Conservation (phyloP, 805 yeast species). For the Nakazawaea wickerhamii region DNA sequence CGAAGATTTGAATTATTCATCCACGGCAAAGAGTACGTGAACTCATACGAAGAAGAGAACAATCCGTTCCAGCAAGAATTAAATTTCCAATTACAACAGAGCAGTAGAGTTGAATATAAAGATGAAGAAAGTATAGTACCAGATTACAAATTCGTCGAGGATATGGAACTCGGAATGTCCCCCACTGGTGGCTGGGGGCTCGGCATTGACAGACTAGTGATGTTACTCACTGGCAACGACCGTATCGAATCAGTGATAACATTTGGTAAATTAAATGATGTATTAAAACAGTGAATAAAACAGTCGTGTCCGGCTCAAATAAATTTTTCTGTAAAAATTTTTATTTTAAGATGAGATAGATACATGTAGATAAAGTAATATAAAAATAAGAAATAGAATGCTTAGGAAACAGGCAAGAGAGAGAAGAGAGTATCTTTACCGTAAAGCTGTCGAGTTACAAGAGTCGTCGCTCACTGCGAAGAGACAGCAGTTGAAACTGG, state of each 20-base stretch:
- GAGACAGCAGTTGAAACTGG: constrained; percentile 78
- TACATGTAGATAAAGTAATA: neutral
- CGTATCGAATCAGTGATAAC: constrained; percentile 73
- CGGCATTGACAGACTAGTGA: constrained; percentile 83
- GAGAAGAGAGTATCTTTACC: constrained; percentile 86
- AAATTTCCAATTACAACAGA: constrained; percentile 60
- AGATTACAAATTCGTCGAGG: constrained; percentile 63
- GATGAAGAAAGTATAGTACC: constrained; percentile 66
- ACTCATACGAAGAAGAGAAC: constrained; percentile 96
- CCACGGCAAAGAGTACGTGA: constrained; percentile 73
- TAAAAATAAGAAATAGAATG: constrained; percentile 30
- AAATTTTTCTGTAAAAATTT: neutral
- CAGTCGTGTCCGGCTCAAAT: too few relatives aligned
- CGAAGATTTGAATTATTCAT: constrained; percentile 83
- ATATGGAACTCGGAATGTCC: constrained; percentile 91
- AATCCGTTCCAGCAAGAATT: constrained; percentile 64
- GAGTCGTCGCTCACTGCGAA: constrained; percentile 83
- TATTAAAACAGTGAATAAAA: constrained; percentile 44
- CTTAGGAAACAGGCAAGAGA: constrained; percentile 93
- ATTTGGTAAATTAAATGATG: constrained; percentile 73
- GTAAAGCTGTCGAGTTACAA: constrained; percentile 84
- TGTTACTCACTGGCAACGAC: constrained; percentile 61
- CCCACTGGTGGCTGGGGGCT: constrained; percentile 99
- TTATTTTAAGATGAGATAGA: neutral
- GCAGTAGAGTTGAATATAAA: constrained; percentile 36